Base-by-base conservation (phyloP, 352 stramenopile species). In the Hyaloperonospora brassicae region DNA sequence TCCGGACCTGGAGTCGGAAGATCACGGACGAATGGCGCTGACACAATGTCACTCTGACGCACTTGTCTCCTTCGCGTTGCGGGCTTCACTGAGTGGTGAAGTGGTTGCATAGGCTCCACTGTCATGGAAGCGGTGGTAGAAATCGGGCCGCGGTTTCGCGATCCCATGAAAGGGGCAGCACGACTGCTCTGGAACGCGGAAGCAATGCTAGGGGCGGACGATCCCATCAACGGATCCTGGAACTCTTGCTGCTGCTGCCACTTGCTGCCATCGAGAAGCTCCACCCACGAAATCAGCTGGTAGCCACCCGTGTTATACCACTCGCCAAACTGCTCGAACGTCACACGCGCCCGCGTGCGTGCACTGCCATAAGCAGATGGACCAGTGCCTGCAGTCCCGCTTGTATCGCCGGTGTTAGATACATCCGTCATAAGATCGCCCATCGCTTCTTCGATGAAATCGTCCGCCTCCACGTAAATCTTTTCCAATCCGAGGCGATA, bases 241-340 rank as follows among this genome's bases (percentile, higher is more conserved):
- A 72, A 77, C 6, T 88, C 78, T n/a, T 83, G 72, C 47, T 93
- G 75, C 21, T 90, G 73, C 43, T 90, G 75, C 83, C 83, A 93
- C 56, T 93, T 93, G 8, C 55, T 61, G 2, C 90, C 79, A 40
- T 95, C 84, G 21, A 95, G 61, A 2, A 95, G 66, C 40, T 93
- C 82, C 11, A 95, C 76, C 84, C 84, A 95, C 5, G 82, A 92
- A 22, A 95, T 84, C 10, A 89, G 67, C 43, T 90, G 64, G 52
- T 86, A 88, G 1, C 84, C 84, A 7, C 82, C 74, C 3, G 73
- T 81, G 54, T 95, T 95, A 57, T 95, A 95, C 84, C 84, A 95
- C 44, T 93, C 86, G 17, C 86, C 86, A 69, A 96, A 93, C 57
- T 93, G 83, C 47, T 95, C 79, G 54, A 96, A 96, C 3, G 87